Conservation (phyloP, 148 eudicot genomes). For the Mesembryanthemum crystallinum region DNA sequence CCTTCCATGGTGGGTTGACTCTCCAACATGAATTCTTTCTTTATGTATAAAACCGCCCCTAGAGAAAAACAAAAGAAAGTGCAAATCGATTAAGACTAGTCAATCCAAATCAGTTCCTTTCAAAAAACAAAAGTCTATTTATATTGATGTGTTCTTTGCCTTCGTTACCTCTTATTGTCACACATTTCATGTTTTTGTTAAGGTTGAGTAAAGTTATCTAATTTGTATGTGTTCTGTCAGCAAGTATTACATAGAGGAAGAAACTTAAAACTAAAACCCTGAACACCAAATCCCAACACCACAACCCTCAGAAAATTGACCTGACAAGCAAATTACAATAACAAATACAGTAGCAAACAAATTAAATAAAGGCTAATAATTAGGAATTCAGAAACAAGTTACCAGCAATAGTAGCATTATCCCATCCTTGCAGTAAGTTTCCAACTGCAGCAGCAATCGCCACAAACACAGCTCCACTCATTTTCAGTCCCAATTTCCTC, state of each 20-base stretch:
- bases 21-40: slow-evolving; percentile 58
- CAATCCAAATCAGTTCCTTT: not conserved
- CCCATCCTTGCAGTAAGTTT: slow-evolving; percentile 66
- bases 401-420: slow-evolving; percentile 71
- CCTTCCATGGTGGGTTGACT: slow-evolving; percentile 57
- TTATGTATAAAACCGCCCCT: slow-evolving; percentile 71
- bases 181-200: slow-evolving; percentile 4
- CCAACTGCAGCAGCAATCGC: slow-evolving; percentile 73
- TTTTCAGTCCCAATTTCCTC: slow-evolving; percentile 22
- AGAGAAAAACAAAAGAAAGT: slow-evolving; percentile 13
- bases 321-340: not conserved
- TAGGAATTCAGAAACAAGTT: slow-evolving; percentile 1
- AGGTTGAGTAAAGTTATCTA: not conserved
- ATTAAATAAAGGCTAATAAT: not conserved
- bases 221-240: not conserved
- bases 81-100: not conserved
- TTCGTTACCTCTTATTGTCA: not conserved
- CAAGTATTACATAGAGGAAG: not conserved
- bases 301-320: not conserved
- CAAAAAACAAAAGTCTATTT: not conserved
- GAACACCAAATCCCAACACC: not conserved
- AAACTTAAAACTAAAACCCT: not conserved
- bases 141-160: slow-evolving; percentile 2
- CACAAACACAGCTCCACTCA: slow-evolving; percentile 65
- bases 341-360: not conserved